Conservation (phyloP, 2,329 filamentous ascomycete genomes). For the Bipolaris sorokiniana region DNA sequence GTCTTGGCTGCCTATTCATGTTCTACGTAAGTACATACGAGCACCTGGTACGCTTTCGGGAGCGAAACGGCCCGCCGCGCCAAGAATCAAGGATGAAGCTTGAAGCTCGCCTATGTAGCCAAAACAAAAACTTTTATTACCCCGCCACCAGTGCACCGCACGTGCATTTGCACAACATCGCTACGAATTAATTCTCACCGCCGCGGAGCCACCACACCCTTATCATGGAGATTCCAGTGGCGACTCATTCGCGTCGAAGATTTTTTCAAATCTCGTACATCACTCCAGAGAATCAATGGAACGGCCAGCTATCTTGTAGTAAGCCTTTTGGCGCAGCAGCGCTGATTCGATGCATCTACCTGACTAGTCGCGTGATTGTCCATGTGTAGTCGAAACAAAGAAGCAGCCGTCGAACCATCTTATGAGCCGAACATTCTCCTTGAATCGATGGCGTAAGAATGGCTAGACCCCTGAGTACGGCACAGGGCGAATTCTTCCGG, state of each 20-base stretch:
- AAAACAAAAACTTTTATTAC: conserved; percentile 1
- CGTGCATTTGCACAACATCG: neutral
- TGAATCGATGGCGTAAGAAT: neutral
- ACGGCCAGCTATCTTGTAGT: neutral
- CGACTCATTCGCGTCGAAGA: neutral
- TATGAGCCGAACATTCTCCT: neutral
- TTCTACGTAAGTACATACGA: neutral
- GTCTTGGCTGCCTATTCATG: neutral
- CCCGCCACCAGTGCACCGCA: conserved; percentile 7
- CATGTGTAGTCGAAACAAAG: neutral
- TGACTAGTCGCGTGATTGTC: too few relatives aligned
- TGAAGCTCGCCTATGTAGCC: neutral
- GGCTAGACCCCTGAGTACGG: neutral
- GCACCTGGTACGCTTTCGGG: conserved; percentile 3
- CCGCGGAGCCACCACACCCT: neutral
- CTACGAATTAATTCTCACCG: neutral
- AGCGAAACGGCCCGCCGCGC: conserved; percentile 19
- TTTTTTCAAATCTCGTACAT: neutral
- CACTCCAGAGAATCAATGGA: neutral
- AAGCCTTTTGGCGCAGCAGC: neutral
- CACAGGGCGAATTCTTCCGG: neutral
- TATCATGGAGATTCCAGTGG: neutral
- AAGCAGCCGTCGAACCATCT: neutral
- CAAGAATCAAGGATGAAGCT: conserved; percentile 16
- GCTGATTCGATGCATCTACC: neutral